Evolutionary conservation across 352 stramenopile species (phyloP), one percentile per base, ranked within the genome.

Genomic region (Elongisporangium prolatum): DNA sequence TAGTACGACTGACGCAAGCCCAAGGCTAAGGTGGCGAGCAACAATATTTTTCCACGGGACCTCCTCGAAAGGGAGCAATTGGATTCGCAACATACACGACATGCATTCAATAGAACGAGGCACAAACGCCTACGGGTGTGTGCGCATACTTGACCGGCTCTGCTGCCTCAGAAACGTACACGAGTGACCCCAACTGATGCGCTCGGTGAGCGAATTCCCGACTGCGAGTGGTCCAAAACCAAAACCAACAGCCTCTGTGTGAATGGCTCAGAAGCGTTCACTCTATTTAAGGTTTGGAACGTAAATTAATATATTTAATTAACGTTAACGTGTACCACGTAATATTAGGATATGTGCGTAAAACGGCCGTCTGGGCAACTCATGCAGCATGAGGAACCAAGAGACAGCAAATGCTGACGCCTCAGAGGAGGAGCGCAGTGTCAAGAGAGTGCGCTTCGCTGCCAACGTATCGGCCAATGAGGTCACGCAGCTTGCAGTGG

Each of bases 1-100:
- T 80, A 68, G 66, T 87, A 80, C 79, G 79, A 93, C 84, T 91
- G 78, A 80, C 74, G 71, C 78, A 73, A 64, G 75, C 81, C 80
- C 84, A 93, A 93, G 68, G 84, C 53, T 72, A 73, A 75, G 81
- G 63, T 93, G 77, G 81, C 77, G 54, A 77, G 71, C 79, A 76
- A 77, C 69, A 91, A 84, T 91, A 74, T 88, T 71, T 59, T 66
- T 81, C 68, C 75, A 79, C 72, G 72, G 72, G 63, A 57, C 21
- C 44, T 34, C 28, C 28, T 13, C 11, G 14, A 52, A 2, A 20
- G 25, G 68, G 61, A 61, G 58, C 21, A 9, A 63, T 16, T 53
- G 28, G 28, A 40, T 40, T 40, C 28, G 28, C 28, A 40, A 40
- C 10, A 63, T 24, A 56, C 21, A 56, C 4, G 8, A 56, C n/a